Evolutionary conservation across 495 filamentous ascomycete species (phyloP).

Genomic region (Penicillium coprophilum): DNA sequence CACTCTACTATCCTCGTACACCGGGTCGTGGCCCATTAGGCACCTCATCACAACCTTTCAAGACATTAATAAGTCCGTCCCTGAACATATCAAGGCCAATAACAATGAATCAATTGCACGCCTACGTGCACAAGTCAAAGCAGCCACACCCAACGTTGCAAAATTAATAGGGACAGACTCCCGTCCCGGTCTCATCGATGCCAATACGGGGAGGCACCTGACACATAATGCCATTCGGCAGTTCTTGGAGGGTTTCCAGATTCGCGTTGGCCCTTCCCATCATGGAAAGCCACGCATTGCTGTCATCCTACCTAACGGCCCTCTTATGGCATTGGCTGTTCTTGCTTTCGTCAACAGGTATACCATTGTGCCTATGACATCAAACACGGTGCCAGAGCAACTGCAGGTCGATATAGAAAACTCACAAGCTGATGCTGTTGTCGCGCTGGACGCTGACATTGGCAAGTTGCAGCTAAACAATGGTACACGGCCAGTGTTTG

Average conservation of each 20-base stretch:
- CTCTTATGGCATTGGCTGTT: constrained; percentile 18
- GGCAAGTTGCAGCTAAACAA: constrained; percentile 18
- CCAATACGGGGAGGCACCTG: constrained; percentile 9
- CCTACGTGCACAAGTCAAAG: constrained; percentile 17
- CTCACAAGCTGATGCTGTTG: constrained; percentile 21
- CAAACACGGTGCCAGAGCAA: constrained; percentile 23
- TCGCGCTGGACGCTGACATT: constrained; percentile 23
- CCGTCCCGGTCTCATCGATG: constrained; percentile 19
- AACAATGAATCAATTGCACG: constrained; percentile 12
- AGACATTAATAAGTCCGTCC: constrained; percentile 18
- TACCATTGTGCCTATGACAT: constrained; percentile 24
- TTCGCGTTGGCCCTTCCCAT: constrained; percentile 12
- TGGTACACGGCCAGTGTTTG: constrained; percentile 19
- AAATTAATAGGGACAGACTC: constrained; percentile 17
- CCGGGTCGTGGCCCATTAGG: constrained; percentile 12
- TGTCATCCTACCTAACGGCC: constrained; percentile 24
- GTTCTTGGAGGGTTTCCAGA: constrained; percentile 18
- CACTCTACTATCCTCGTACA: constrained; percentile 11
- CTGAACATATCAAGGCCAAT: constrained; percentile 11
- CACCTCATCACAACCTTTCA: constrained; percentile 16
- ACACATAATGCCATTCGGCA: constrained; percentile 17
- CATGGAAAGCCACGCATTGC: constrained; percentile 24
- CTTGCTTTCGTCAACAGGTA: constrained; percentile 22
- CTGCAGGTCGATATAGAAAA: constrained; percentile 22
- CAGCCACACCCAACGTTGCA: constrained; percentile 8